phyloP scores from a whole-genome alignment of 2,329 filamentous ascomycete genomes.

The Hymenoscyphus fraxineus region DNA sequence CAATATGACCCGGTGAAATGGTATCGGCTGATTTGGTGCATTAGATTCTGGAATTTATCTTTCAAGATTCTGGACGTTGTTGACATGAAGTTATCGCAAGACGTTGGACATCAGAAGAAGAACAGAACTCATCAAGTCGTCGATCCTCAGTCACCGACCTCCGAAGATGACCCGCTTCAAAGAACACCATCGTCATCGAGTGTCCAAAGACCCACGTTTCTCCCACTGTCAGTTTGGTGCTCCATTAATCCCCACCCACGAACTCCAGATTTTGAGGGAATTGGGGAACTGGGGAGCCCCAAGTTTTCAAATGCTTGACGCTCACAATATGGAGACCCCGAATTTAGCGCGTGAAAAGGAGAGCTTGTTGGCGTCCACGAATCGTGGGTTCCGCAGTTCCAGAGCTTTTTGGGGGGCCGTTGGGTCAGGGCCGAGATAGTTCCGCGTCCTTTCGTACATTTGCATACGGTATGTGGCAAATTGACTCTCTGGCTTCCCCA shows the following conservation, averaged over 20 bases:
- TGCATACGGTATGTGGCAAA: too few species aligned
- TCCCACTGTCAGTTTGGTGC: background rate
- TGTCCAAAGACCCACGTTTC: background rate
- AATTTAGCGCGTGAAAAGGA: background rate
- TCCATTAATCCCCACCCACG: background rate
- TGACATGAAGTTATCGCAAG: background rate
- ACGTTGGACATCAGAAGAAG: background rate
- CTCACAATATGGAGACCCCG: background rate
- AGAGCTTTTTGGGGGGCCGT: background rate
- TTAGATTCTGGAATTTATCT: background rate
- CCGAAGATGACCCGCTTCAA: background rate
- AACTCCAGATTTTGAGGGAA: background rate
- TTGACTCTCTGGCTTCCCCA: too few species aligned
- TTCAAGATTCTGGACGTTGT: background rate
- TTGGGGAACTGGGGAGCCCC: background rate
- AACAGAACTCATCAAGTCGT: background rate
- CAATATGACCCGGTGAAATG: background rate
- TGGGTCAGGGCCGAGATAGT: background rate
- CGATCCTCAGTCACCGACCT: background rate
- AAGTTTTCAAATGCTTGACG: background rate
- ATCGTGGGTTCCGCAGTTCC: background rate
- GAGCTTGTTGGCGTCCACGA: background rate
- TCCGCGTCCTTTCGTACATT: background rate
- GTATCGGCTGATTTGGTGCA: slow-evolving; percentile 1
- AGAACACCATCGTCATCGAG: slow-evolving; percentile 1